Evolutionary conservation across 257 asterid genomes (phyloP).

Genomic region (Rhazya stricta): DNA sequence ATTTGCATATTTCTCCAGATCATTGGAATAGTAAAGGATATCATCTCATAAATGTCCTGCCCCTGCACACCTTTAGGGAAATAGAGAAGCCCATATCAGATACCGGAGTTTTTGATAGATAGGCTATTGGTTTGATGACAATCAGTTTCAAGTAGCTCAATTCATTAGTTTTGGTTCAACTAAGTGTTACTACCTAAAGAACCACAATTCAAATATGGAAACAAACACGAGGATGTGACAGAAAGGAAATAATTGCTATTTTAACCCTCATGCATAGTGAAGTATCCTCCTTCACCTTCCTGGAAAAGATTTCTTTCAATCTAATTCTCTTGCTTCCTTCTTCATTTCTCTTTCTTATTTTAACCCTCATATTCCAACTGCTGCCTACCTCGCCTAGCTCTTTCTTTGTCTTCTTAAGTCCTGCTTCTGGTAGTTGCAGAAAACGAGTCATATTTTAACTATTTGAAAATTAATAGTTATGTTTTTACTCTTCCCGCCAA

Average conservation of each 20-base stretch:
- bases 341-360: background rate
- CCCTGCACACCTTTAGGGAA: slow-evolving; percentile 69
- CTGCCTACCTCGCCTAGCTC: too few relatives aligned
- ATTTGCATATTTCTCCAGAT: slow-evolving; percentile 57
- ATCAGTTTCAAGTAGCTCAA: background rate
- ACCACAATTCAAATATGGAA: background rate
- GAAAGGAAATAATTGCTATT: background rate
- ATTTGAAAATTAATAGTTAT: too few relatives aligned
- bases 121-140: background rate
- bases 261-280: background rate
- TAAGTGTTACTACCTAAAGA: background rate
- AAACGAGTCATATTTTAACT: background rate
- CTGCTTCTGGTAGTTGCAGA: background rate
- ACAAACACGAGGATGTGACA: background rate
- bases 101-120: background rate
- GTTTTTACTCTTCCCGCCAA: too few relatives aligned
- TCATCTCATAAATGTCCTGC: slow-evolving; percentile 95
- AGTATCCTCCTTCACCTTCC: background rate
- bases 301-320: background rate
- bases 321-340: background rate
- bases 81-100: background rate
- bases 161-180: background rate
- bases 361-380: background rate
- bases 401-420: background rate
- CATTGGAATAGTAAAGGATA: slow-evolving; percentile 59